Evolutionary conservation across 1,284 basidiomycete genomes (phyloP).

Genomic region (Malassezia arunalokei): DNA sequence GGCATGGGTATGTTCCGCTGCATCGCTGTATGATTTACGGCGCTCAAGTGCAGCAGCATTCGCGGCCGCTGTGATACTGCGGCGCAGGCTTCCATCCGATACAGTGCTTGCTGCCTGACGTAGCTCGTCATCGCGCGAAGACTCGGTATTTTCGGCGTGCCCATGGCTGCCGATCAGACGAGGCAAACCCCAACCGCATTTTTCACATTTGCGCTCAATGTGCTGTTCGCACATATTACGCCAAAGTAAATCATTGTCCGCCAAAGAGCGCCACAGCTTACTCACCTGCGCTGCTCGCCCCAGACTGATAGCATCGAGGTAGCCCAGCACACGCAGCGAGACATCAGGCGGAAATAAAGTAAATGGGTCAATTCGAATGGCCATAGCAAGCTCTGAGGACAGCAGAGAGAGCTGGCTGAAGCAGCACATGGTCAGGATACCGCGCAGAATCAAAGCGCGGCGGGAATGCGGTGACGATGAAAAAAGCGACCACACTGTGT

Average conservation of each 20-base stretch:
- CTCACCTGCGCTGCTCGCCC: conserved; percentile 91
- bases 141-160: conserved; percentile 18
- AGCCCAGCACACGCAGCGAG: conserved; percentile 72
- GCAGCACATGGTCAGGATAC: conserved; percentile 98
- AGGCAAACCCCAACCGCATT: conserved; percentile 95
- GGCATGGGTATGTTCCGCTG: neutral
- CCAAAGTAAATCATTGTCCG: conserved; percentile 94
- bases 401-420: conserved; percentile 96
- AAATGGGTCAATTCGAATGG: conserved; percentile 86
- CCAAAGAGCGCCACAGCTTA: conserved; percentile 70
- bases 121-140: neutral
- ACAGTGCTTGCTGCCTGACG: conserved; percentile 11
- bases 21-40: conserved; percentile 10
- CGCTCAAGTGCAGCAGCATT: conserved; percentile 43
- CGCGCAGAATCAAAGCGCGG: conserved; percentile 84
- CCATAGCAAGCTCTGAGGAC: conserved; percentile 73
- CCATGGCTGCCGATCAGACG: conserved; percentile 64
- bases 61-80: conserved; percentile 39
- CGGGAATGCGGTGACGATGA: conserved; percentile 82
- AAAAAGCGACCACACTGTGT: conserved; percentile 89
- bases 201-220: conserved; percentile 90
- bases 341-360: conserved; percentile 79
- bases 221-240: conserved; percentile 95
- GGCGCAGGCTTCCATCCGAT: conserved; percentile 30
- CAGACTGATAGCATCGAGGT: conserved; percentile 87